These are phyloP conservation scores for Zygosaccharomyces rouxii DNA, from an alignment of 805 yeast genomes.

Conservation along the genomic window DNA sequence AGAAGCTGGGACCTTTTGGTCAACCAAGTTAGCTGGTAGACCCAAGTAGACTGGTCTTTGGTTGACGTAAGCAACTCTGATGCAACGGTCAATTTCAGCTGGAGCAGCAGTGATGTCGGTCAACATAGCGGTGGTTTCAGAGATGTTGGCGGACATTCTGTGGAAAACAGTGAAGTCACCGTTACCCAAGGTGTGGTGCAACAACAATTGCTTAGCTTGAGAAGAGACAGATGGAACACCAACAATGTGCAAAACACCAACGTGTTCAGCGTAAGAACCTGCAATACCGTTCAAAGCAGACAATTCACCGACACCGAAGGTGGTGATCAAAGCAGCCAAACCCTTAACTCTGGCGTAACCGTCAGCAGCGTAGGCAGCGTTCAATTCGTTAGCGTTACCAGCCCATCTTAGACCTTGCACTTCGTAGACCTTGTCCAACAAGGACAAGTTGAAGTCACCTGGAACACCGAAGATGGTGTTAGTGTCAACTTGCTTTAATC, in stretches of 20 bases:
- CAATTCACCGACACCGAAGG: slow-evolving; percentile 89
- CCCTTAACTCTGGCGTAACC: slow-evolving; percentile 83
- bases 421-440: slow-evolving; percentile 68
- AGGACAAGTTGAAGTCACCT: slow-evolving; percentile 73
- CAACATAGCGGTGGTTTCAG: slow-evolving; percentile 61
- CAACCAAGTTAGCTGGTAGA: slow-evolving; percentile 76
- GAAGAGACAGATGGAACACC: slow-evolving; percentile 80
- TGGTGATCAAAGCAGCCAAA: slow-evolving; percentile 68
- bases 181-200: slow-evolving; percentile 82
- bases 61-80: slow-evolving; percentile 61
- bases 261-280: slow-evolving; percentile 86
- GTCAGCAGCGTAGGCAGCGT: slow-evolving; percentile 80
- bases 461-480: slow-evolving; percentile 76
- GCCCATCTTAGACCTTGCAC: slow-evolving; percentile 81
- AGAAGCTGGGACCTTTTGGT: slow-evolving; percentile 52
- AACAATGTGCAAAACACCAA: slow-evolving; percentile 77
- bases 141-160: slow-evolving; percentile 70
- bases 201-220: slow-evolving; percentile 63
- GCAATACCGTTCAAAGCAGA: slow-evolving; percentile 82
- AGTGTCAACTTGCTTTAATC: slow-evolving; percentile 68
- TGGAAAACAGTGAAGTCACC: slow-evolving; percentile 77
- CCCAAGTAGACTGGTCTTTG: slow-evolving; percentile 84
- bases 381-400: slow-evolving; percentile 85
- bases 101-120: slow-evolving; percentile 65
- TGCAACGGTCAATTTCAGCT: slow-evolving; percentile 65